Conservation (phyloP, 768 basidiomycete species). For the Mycena floridula region DNA sequence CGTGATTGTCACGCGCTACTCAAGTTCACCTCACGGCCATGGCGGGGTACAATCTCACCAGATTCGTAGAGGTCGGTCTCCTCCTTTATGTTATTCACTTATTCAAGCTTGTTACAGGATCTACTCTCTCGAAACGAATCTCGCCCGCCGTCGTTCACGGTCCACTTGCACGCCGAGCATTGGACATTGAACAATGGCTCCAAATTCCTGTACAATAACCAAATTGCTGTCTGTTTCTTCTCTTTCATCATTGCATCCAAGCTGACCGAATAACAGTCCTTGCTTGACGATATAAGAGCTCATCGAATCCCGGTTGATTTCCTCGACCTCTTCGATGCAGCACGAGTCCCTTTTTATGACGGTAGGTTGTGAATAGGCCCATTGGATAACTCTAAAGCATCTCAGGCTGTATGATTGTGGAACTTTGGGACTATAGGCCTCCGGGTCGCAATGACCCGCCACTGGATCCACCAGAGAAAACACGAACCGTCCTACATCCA, state of each 20-base stretch:
- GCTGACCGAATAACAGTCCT: conserved; percentile 37
- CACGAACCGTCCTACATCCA: conserved; percentile 72
- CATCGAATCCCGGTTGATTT: conserved; percentile 85
- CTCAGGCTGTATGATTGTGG: conserved; percentile 80
- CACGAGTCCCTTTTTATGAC: conserved; percentile 76
- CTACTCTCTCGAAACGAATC: conserved; percentile 52
- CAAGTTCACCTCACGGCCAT: conserved; percentile 26
- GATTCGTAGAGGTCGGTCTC: conserved; percentile 35
- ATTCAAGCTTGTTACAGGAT: conserved; percentile 27
- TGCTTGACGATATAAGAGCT: conserved; percentile 79
- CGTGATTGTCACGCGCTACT: not conserved
- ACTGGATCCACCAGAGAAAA: conserved; percentile 52
- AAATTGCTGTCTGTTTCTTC: conserved; percentile 46
- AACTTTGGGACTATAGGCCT: conserved; percentile 72
- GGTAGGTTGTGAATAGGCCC: conserved; percentile 36
- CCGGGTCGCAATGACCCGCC: conserved; percentile 49
- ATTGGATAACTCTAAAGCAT: too few species aligned
- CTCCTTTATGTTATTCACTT: not conserved
- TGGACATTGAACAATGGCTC: conserved; percentile 80
- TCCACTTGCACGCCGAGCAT: conserved; percentile 72
- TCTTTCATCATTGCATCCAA: conserved; percentile 2
- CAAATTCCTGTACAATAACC: conserved; percentile 79
- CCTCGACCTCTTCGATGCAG: conserved; percentile 70
- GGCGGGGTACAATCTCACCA: conserved; percentile 70
- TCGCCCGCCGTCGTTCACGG: conserved; percentile 67